These are phyloP conservation scores for Colletotrichum viniferum DNA, from an alignment of 2,329 filamentous ascomycete species.

Conservation along the genomic window DNA sequence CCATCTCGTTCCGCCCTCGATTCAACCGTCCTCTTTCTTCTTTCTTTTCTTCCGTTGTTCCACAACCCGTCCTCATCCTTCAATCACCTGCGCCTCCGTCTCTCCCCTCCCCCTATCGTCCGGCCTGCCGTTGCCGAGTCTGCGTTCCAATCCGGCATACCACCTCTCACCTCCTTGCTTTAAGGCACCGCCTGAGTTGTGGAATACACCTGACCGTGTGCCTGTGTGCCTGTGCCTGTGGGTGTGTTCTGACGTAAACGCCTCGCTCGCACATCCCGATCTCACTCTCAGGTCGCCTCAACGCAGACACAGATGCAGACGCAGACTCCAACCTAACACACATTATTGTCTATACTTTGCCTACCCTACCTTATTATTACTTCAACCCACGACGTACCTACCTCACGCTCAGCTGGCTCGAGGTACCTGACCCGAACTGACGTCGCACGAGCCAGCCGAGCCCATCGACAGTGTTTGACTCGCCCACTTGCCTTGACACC, in stretches of 20 bases:
- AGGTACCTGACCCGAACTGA: slow-evolving; percentile 10
- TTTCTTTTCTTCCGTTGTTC: neutral
- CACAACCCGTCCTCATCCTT: neutral
- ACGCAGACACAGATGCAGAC: neutral
- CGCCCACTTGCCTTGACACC: neutral
- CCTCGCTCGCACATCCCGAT: slow-evolving; percentile 1
- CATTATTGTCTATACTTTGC: neutral
- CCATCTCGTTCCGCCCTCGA: slow-evolving; percentile 6
- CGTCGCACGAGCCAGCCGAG: slow-evolving; percentile 14
- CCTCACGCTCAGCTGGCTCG: slow-evolving; percentile 2
- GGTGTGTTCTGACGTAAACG: slow-evolving; percentile 1
- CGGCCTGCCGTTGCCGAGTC: neutral
- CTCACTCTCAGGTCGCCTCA: neutral
- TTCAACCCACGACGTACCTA: neutral
- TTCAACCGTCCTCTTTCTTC: neutral
- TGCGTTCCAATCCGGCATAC: neutral
- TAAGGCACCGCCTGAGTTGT: neutral
- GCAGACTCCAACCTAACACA: neutral
- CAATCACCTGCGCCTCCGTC: neutral
- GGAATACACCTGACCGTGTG: neutral
- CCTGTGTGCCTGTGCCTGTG: neutral
- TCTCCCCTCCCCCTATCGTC: neutral
- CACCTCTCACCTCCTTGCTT: neutral
- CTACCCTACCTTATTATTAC: neutral
- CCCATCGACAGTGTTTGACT: slow-evolving; percentile 5